These are phyloP conservation scores for Myrmaecium sp. DNA, from an alignment of 2,329 filamentous ascomycete species.

Conservation along the genomic window DNA sequence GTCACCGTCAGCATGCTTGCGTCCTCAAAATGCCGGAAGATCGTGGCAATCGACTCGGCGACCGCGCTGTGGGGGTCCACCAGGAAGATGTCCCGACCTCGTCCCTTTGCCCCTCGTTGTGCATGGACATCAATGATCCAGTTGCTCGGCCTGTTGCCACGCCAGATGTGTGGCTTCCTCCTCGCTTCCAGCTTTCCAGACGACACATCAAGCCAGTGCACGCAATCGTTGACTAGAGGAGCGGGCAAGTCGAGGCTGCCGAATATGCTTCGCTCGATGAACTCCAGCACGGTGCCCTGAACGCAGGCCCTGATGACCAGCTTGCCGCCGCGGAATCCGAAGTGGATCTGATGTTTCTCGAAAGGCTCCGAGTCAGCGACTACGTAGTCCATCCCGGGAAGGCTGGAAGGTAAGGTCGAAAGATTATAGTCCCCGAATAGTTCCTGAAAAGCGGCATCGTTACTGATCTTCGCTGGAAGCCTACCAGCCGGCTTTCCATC, in stretches of 20 bases:
- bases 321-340: constrained; percentile 29
- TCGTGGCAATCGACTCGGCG: constrained; percentile 20
- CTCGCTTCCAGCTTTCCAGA: constrained; percentile 35
- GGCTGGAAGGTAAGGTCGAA: constrained; percentile 33
- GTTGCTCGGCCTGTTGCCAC: constrained; percentile 14
- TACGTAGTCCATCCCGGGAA: constrained; percentile 40
- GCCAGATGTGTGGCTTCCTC: constrained; percentile 26
- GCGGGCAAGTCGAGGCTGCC: constrained; percentile 32
- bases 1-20: constrained; percentile 27
- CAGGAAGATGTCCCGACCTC: constrained; percentile 16
- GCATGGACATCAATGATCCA: constrained; percentile 23
- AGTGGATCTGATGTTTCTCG: constrained; percentile 31
- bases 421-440: constrained; percentile 39
- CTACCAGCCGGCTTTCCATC: constrained; percentile 33
- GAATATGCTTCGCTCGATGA: constrained; percentile 17
- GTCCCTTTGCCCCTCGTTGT: constrained; percentile 12
- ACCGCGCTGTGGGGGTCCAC: constrained; percentile 33
- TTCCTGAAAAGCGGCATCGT: constrained; percentile 25
- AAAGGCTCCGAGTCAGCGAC: constrained; percentile 21
- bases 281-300: constrained; percentile 14
- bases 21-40: constrained; percentile 36
- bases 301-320: constrained; percentile 29
- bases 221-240: constrained; percentile 32
- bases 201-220: constrained; percentile 42
- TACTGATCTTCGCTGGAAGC: constrained; percentile 34